Conservation (phyloP, 306 rosid species). For the Rosa lucieae region DNA sequence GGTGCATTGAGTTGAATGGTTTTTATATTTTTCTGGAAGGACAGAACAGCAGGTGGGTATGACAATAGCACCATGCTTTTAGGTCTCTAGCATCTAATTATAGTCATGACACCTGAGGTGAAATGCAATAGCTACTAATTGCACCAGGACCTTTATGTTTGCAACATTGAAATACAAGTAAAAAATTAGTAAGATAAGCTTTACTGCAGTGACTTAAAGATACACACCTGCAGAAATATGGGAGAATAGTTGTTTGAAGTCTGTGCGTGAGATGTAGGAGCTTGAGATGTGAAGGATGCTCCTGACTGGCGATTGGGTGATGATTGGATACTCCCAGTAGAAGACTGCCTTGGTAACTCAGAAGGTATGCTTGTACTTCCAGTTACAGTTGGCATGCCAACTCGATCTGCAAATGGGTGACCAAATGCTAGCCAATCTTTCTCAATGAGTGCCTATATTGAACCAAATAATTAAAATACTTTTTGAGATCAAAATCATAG, state of each 20-base stretch:
- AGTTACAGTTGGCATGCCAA: slow-evolving; percentile 60
- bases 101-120: not conserved
- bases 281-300: slow-evolving; percentile 59
- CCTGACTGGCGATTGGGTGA: slow-evolving; percentile 77
- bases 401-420: slow-evolving; percentile 88
- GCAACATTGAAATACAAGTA: not conserved
- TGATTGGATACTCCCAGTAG: slow-evolving; percentile 52
- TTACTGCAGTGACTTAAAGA: not conserved
- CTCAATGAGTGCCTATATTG: slow-evolving; percentile 79
- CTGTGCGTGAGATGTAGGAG: slow-evolving; percentile 67
- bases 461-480: slow-evolving; percentile 17
- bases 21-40: not conserved
- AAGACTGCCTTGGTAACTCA: slow-evolving; percentile 88
- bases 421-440: slow-evolving; percentile 99
- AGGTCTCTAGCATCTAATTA: not conserved
- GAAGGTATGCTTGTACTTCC: slow-evolving; percentile 54
- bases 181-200: not conserved
- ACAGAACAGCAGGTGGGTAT: not conserved
- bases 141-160: not conserved
- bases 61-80: not conserved
- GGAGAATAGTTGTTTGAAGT: slow-evolving; percentile 77
- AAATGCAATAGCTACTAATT: not conserved
- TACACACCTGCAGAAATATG: slow-evolving; percentile 88
- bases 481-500: not conserved
- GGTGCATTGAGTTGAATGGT: not conserved